These are phyloP conservation scores for Orbilia brochopaga DNA, from an alignment of 2,329 filamentous ascomycete genomes.

Conservation along the genomic window DNA sequence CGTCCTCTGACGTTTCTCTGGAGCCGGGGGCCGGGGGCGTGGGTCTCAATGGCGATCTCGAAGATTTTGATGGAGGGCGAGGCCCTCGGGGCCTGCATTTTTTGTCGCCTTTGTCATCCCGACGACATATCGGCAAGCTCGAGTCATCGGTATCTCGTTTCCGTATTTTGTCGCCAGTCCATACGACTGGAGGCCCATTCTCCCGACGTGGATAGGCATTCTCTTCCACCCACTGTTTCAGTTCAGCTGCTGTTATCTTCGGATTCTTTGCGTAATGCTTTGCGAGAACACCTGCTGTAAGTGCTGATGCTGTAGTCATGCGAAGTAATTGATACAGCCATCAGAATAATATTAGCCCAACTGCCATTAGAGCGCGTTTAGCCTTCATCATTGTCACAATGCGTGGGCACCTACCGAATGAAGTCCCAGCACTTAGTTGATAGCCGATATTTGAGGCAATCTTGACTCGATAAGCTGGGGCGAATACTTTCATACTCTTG, in stretches of 20 bases:
- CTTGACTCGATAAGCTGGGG: conserved; percentile 32
- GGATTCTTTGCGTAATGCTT: conserved; percentile 16
- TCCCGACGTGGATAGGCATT: conserved; percentile 6
- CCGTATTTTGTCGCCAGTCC: conserved; percentile 8
- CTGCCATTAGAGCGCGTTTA: not conserved
- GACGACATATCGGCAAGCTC: too few relatives aligned
- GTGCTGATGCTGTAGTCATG: conserved; percentile 15
- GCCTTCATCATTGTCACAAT: not conserved
- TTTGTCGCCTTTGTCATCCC: too few relatives aligned
- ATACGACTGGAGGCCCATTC: conserved; percentile 25
- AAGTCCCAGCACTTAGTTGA: conserved; percentile 30
- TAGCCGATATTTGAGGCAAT: conserved; percentile 41
- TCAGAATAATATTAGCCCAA: not conserved
- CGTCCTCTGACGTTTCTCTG: too few relatives aligned
- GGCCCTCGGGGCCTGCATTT: too few relatives aligned
- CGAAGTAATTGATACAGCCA: not conserved
- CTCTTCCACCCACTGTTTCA: conserved; percentile 6
- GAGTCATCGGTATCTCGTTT: too few relatives aligned
- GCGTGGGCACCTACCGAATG: conserved; percentile 23
- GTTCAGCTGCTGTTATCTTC: not conserved
- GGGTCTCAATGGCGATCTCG: too few relatives aligned
- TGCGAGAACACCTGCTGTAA: conserved; percentile 21
- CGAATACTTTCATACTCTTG: conserved; percentile 15
- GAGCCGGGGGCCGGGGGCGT: too few relatives aligned
- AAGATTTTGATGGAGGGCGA: too few relatives aligned